phyloP scores from a whole-genome alignment of 805 yeast species.

The Dipodascus geniculatus region DNA sequence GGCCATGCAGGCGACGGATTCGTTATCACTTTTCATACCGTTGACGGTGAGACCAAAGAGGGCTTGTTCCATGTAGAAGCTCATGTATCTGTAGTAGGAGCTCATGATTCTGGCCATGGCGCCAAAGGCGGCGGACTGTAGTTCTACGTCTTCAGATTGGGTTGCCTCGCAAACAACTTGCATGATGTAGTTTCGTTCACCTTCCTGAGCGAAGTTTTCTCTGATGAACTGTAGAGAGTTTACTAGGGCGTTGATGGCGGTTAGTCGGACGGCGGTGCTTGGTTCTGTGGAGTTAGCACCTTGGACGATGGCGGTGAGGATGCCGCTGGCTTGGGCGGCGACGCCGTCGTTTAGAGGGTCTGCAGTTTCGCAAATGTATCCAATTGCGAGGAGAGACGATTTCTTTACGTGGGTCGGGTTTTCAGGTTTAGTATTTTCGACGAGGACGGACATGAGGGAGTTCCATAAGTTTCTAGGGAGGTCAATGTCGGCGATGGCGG shows the following conservation, averaged over 20 bases:
- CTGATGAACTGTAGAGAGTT: conserved; percentile 85
- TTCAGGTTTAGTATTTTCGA: conserved; percentile 72
- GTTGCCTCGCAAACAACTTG: conserved; percentile 98
- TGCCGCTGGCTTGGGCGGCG: conserved; percentile 78
- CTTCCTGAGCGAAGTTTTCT: conserved; percentile 80
- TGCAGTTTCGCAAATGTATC: conserved; percentile 91
- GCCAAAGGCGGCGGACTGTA: conserved; percentile 92
- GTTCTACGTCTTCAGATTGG: conserved; percentile 69
- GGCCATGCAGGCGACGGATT: conserved; percentile 92
- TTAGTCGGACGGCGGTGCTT: conserved; percentile 60
- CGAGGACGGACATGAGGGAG: conserved; percentile 69
- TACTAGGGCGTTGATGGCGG: conserved; percentile 86
- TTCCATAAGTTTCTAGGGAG: conserved; percentile 84
- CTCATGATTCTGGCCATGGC: conserved; percentile 89
- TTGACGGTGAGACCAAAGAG: conserved; percentile 72
- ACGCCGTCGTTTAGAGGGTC: conserved; percentile 73
- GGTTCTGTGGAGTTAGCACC: conserved; percentile 85
- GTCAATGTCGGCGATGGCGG: conserved; percentile 95
- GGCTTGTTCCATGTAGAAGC: conserved; percentile 95
- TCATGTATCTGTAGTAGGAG: conserved; percentile 79
- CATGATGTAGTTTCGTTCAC: conserved; percentile 95
- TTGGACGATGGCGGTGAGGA: conserved; percentile 89
- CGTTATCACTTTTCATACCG: conserved; percentile 81
- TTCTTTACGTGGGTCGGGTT: conserved; percentile 73
- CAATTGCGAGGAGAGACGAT: conserved; percentile 79